phyloP scores from a whole-genome alignment of 2,329 filamentous ascomycete genomes.

The Xylaria sp. region DNA sequence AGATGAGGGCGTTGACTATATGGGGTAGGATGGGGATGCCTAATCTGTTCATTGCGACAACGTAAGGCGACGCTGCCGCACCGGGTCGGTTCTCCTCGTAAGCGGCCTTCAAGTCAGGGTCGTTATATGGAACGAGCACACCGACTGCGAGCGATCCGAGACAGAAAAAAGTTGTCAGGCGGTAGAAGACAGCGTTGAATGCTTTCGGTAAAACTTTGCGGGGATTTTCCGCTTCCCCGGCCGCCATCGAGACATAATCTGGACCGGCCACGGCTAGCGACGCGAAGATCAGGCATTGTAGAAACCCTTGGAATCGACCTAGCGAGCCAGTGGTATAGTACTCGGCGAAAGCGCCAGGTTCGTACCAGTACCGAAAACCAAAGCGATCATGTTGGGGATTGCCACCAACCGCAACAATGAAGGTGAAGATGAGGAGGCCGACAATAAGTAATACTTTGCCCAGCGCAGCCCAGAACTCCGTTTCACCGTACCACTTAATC shows the following conservation, averaged over 20 bases:
- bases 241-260: constrained; percentile 69
- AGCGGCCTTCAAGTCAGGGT: constrained; percentile 67
- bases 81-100: constrained; percentile 69
- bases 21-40: constrained; percentile 71
- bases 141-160: constrained; percentile 78
- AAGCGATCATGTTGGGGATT: constrained; percentile 78
- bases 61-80: constrained; percentile 74
- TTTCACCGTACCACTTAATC: constrained; percentile 79
- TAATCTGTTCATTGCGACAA: constrained; percentile 74
- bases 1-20: constrained; percentile 77
- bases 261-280: constrained; percentile 72
- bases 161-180: constrained; percentile 79
- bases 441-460: constrained; percentile 78
- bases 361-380: constrained; percentile 75
- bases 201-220: constrained; percentile 75
- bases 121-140: constrained; percentile 76
- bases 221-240: constrained; percentile 77
- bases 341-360: constrained; percentile 76
- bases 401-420: constrained; percentile 84
- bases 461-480: constrained; percentile 78
- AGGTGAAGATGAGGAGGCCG: constrained; percentile 78
- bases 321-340: constrained; percentile 71
- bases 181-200: constrained; percentile 82
- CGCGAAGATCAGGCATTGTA: constrained; percentile 78
- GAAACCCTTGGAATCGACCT: constrained; percentile 79